Evolutionary conservation across 139 green algal genomes (phyloP), one percentile per base, ranked within the genome.

Genomic region (Zygnema cylindricum): DNA sequence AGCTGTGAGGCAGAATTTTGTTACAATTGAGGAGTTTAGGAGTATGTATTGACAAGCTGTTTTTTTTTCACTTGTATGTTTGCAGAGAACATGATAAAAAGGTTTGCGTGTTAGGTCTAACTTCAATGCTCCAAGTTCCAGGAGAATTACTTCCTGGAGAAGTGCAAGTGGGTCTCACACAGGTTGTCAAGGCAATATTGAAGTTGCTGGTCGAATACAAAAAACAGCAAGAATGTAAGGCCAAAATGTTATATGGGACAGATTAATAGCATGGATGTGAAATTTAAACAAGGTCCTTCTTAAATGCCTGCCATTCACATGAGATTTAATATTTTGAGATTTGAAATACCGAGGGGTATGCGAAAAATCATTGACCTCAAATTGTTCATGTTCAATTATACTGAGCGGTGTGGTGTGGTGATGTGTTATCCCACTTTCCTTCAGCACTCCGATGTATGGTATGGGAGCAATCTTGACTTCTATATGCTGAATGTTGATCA

Each of bases 71-170:
- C n/a, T n/a, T n/a, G n/a, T n/a, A n/a, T n/a, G n/a, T 40, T 3
- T 88, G 85, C 86, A 91, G 86, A 41, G 82, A 90, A 77, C 63
- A 91, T 63, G 85, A 93, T 83, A 94, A 92, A 81, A 93, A 94
- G 79, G 79, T 94, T 30, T 86, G 79, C 79, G 55, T 86, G 23
- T 77, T 94, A 3, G 92, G 89, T 0, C 63, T 94, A 38, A 77
- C 79, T 43, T 84, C 79, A 33, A 38, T 94, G 16, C 43, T 93
- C 11, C 36, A 41, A 0, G 33, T 91, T 54, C 92, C 92, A 1
- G 39, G 39, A 16, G 76, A 78, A 3, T 30, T 25, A 55, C 43
- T 94, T 57, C 77, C 88, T 0, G 21, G 77, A 33, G 92, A 92
- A 0, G 30, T 94, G 3, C 22, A 40, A 21, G 16, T 30, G 0